phyloP scores from a whole-genome alignment of 164 flowering plant genomes.

The Umbilicus rupestris region DNA sequence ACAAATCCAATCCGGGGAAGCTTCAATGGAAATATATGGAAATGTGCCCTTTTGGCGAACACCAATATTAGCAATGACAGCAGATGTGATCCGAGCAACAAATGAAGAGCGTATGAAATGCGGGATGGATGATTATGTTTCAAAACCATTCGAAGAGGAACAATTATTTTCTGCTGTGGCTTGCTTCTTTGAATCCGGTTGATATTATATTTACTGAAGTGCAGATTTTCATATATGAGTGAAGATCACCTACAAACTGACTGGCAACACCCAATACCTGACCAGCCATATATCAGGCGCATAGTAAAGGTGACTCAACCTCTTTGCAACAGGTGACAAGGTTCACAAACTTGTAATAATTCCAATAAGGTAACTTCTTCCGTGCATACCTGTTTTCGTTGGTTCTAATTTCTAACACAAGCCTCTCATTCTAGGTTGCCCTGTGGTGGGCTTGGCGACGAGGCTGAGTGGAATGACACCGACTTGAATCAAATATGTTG shows the following conservation, averaged over 20 bases:
- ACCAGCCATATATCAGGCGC: background rate
- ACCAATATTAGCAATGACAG: slow-evolving; percentile 96
- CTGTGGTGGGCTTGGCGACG: too few species aligned
- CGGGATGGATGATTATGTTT: slow-evolving; percentile 90
- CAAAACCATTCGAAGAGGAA: slow-evolving; percentile 83
- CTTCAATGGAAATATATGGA: slow-evolving; percentile 23
- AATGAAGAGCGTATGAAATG: slow-evolving; percentile 54
- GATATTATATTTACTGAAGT: slow-evolving; percentile 5
- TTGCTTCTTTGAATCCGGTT: slow-evolving; percentile 50
- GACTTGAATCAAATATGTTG: too few species aligned
- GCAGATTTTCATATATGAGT: too few species aligned
- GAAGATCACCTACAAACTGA: background rate
- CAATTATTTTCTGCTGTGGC: slow-evolving; percentile 68
- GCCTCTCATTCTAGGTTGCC: too few species aligned
- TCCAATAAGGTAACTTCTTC: background rate
- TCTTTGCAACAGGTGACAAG: background rate
- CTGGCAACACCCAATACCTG: background rate
- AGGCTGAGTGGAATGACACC: too few species aligned
- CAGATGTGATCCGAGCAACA: slow-evolving; percentile 75
- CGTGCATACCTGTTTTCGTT: background rate
- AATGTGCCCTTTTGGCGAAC: slow-evolving; percentile 48
- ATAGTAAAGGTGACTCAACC: background rate
- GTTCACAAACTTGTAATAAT: background rate
- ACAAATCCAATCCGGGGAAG: slow-evolving; percentile 37
- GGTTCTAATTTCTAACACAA: too few species aligned